Evolutionary conservation across 805 yeast genomes (phyloP), one percentile per base, ranked within the genome.

Genomic region (Blastobotrys peoriensis): DNA sequence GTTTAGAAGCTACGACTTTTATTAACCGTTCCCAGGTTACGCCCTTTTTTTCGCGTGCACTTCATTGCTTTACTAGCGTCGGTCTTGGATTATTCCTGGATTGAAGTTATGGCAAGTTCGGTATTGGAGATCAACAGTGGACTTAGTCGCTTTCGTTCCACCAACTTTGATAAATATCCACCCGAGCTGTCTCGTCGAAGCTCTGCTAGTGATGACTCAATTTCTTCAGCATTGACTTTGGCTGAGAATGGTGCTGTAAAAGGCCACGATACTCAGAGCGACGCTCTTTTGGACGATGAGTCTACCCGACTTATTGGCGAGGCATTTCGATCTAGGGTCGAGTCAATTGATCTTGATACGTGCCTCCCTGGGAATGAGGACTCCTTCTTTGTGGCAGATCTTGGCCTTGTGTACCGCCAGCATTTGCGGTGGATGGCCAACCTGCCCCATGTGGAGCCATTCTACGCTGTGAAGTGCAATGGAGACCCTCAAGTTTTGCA

Each of bases 401-500:
- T 87, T 49, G 86, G 85, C 22, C 81, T 83, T 56, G 74, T 93
- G 28, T 69, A 69, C 48, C 72, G 81, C 46, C 72, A 87, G 44
- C 73, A 72, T 48, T 50, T 63, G n/a, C 67, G 76, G 34, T 91
- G 98, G 97, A 59, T 61, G 22, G 41, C 53, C 18, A 62, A 69
- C 33, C 70, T 91, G 57, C 95, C 96, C 17, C 69, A 80, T 36
- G 81, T 91, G 30, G 74, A 76, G 45, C 96, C 97, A n/a, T 82
- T 75, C 59, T 91, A 89, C 65, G 98, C 98, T 16, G 93, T 91
- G 54, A 91, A 91, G 66, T 91, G 98, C 68, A 91, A 91, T 69
- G 83, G 88, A 33, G 81, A 87, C 60, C 55, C 67, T 4, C 67
- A 67, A 44, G 78, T 91, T 9, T 62, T 91, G 51, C 59, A 66